Evolutionary conservation across 2,329 filamentous ascomycete species (phyloP), one percentile per base, ranked within the genome.

Genomic region (Penicillium expansum): DNA sequence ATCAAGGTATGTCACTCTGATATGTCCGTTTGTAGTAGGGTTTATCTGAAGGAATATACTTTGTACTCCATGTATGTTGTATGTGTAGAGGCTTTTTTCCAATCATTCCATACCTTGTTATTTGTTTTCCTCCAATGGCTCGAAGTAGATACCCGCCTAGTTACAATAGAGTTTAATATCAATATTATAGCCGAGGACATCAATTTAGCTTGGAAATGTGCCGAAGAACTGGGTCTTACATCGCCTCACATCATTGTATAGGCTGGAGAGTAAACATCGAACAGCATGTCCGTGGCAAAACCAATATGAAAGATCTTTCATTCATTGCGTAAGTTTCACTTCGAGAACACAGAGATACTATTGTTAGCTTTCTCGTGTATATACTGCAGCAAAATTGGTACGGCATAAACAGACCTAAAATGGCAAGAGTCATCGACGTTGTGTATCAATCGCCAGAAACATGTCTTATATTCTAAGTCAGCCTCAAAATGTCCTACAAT

Each of bases 401-500:
- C 38, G 4, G 30, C 39, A 38, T 37, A 24, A 39, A 13, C 20
- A 41, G 14, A 35, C 39, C 22, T 18, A 18, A 56, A 33, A 5
- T 39, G 39, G 32, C 35, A 39, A 52, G 14, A 44, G 24, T 35
- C 27, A n/a, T 39, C 33, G 22, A 52, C 24, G 27, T 33, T 30
- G 22, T n/a, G 38, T 45, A 16, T 18, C 24, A n/a, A 27, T 35
- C 18, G 16, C 32, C 27, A 52, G 33, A 52, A 50, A 41, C 41
- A 38, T 41, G 45, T 43, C 33, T 32, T 32, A 39, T 33, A 50
- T 29, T 24, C 22, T 27, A 42, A 18, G 38, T 50, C 45, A 57
- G 49, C 54, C 54, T 53, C 54, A 59, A 27, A 48, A 42, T 51
- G 30, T 52, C 30, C 32, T 37, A 27, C 20, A 43, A 52, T 44